Evolutionary conservation across 306 rosid genomes (phyloP).

Genomic region (Senna tora): DNA sequence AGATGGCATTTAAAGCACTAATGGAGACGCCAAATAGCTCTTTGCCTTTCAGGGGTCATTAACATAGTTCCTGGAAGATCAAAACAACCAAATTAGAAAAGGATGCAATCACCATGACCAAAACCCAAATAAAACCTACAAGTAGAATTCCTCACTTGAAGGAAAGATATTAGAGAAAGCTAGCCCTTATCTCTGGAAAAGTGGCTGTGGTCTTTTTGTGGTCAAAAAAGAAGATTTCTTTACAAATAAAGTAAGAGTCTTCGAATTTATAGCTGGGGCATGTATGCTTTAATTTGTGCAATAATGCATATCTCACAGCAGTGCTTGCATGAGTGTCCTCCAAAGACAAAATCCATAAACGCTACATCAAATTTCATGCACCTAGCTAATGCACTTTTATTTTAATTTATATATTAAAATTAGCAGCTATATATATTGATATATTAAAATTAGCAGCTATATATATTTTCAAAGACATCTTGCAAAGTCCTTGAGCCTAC

Average conservation of each 20-base stretch:
- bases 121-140: slow-evolving; percentile 29
- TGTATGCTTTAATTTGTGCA: not conserved
- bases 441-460: too few relatives aligned
- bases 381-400: not conserved
- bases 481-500: too few relatives aligned
- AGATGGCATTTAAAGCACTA: too few relatives aligned
- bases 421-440: too few relatives aligned
- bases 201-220: not conserved
- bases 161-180: slow-evolving; percentile 52
- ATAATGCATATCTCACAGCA: not conserved
- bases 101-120: slow-evolving; percentile 27
- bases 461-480: too few relatives aligned
- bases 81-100: slow-evolving; percentile 33
- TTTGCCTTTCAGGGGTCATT: slow-evolving; percentile 81
- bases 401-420: too few relatives aligned
- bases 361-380: slow-evolving; percentile 5
- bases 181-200: not conserved
- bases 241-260: not conserved
- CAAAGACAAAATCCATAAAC: not conserved
- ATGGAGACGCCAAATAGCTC: slow-evolving; percentile 94
- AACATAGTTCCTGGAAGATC: slow-evolving; percentile 68
- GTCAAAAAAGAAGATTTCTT: not conserved
- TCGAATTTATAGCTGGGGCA: too few relatives aligned
- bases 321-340: not conserved
- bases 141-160: slow-evolving; percentile 46